These are phyloP conservation scores for Atkinsonella hypoxylon DNA, from an alignment of 2,329 filamentous ascomycete species.

Conservation along the genomic window DNA sequence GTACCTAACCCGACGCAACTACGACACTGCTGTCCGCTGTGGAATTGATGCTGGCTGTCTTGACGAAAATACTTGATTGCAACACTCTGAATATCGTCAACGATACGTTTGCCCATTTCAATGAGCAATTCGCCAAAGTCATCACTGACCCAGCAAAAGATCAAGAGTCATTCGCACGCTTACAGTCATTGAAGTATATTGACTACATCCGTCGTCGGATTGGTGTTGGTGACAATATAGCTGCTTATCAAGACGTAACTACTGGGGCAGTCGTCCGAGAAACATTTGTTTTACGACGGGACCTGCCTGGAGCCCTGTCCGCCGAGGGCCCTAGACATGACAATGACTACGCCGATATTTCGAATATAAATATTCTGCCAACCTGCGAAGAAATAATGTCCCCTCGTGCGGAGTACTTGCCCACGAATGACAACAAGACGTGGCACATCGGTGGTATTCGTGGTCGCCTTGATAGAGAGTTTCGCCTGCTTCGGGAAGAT, in stretches of 20 bases:
- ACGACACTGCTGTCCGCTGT: slow-evolving; percentile 12
- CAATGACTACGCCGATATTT: slow-evolving; percentile 36
- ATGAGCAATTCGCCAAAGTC: slow-evolving; percentile 13
- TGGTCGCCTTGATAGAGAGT: slow-evolving; percentile 41
- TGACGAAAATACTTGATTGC: slow-evolving; percentile 24
- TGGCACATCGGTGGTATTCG: slow-evolving; percentile 27
- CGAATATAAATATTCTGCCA: slow-evolving; percentile 35
- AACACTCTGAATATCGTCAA: slow-evolving; percentile 23
- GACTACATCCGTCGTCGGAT: slow-evolving; percentile 20
- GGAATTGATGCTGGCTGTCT: slow-evolving; percentile 18
- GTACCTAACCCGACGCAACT: slow-evolving; percentile 1
- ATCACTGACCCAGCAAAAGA: slow-evolving; percentile 7
- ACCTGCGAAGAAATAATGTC: slow-evolving; percentile 35
- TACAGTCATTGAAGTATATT: slow-evolving; percentile 20
- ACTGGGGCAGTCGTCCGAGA: slow-evolving; percentile 10
- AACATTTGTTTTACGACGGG: slow-evolving; percentile 18
- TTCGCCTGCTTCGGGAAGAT: slow-evolving; percentile 43
- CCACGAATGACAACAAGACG: slow-evolving; percentile 22
- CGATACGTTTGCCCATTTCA: slow-evolving; percentile 7
- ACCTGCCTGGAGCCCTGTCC: slow-evolving; percentile 23
- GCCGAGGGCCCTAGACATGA: slow-evolving; percentile 28
- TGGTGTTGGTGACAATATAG: slow-evolving; percentile 15
- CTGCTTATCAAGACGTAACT: slow-evolving; percentile 8
- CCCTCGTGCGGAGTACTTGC: slow-evolving; percentile 30
- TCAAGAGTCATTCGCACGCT: slow-evolving; percentile 14